Conservation (phyloP, 2,329 filamentous ascomycete genomes). For the Fusarium phyllophilum region DNA sequence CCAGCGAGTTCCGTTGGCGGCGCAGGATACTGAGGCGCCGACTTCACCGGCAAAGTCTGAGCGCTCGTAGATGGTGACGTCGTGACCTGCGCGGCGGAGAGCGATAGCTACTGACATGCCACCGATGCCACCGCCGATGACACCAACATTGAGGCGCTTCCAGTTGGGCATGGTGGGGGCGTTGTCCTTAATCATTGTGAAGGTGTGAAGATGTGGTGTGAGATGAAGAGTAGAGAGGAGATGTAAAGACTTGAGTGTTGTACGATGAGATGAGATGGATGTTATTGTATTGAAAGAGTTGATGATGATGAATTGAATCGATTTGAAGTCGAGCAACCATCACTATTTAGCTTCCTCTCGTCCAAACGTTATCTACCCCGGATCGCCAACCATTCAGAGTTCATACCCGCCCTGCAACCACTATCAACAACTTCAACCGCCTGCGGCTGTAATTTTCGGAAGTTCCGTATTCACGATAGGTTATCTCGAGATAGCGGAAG, state of each 20-base stretch:
- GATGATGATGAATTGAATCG: neutral
- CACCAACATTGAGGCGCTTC: slow-evolving; percentile 56
- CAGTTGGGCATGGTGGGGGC: slow-evolving; percentile 47
- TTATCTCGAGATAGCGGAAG: slow-evolving; percentile 15
- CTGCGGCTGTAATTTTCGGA: slow-evolving; percentile 16
- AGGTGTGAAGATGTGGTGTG: neutral
- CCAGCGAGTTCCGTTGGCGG: slow-evolving; percentile 76
- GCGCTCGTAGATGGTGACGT: slow-evolving; percentile 71
- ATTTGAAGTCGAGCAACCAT: slow-evolving; percentile 11
- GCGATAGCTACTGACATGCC: slow-evolving; percentile 59
- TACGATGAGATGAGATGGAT: neutral
- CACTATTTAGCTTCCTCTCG: slow-evolving; percentile 33
- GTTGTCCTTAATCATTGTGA: slow-evolving; percentile 31
- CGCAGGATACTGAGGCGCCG: slow-evolving; percentile 73
- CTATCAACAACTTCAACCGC: slow-evolving; percentile 4
- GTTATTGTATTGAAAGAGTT: neutral
- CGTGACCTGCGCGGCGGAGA: slow-evolving; percentile 58
- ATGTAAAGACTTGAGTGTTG: neutral
- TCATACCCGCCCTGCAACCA: slow-evolving; percentile 13
- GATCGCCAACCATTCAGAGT: neutral
- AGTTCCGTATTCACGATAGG: slow-evolving; percentile 15
- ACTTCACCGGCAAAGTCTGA: slow-evolving; percentile 75
- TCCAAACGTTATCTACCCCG: neutral
- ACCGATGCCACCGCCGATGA: slow-evolving; percentile 61
- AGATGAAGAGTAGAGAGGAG: neutral